These are phyloP conservation scores for Neurospora sp. DNA, from an alignment of 495 filamentous ascomycete species.

Conservation along the genomic window DNA sequence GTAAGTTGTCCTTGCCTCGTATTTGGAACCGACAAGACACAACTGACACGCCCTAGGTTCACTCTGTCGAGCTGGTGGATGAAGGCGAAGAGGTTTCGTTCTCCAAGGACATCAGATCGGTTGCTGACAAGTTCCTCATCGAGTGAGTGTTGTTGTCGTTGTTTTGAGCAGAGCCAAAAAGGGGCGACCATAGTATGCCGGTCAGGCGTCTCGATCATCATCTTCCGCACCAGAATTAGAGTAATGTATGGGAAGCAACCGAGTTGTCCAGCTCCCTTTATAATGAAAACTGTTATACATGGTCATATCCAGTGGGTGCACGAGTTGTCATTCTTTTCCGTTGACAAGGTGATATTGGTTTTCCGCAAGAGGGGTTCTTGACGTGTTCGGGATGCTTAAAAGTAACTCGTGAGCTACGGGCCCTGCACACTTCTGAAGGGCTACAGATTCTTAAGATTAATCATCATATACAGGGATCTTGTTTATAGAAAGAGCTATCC, in stretches of 20 bases:
- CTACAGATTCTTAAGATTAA: background rate
- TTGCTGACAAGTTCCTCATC: constrained; percentile 73
- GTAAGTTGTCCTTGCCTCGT: constrained; percentile 40
- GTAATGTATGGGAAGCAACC: background rate
- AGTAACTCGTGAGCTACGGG: background rate
- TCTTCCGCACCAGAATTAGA: background rate
- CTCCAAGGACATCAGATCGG: constrained; percentile 79
- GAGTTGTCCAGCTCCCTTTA: background rate
- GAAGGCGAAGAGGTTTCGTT: constrained; percentile 76
- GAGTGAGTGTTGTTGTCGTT: constrained; percentile 40
- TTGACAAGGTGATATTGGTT: background rate
- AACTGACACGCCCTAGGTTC: constrained; percentile 44
- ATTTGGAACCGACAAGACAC: constrained; percentile 10
- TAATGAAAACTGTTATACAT: background rate
- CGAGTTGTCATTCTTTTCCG: background rate
- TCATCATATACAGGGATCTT: background rate
- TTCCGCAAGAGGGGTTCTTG: background rate
- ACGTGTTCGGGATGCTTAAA: background rate
- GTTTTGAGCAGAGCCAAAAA: background rate
- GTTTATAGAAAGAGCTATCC: background rate
- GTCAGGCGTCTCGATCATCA: background rate
- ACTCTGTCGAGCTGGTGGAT: constrained; percentile 61
- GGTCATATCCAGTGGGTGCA: background rate
- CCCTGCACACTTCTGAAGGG: background rate
- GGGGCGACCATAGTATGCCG: background rate